phyloP scores from a whole-genome alignment of 2,329 filamentous ascomycete genomes.

The Fusarium sp. region DNA sequence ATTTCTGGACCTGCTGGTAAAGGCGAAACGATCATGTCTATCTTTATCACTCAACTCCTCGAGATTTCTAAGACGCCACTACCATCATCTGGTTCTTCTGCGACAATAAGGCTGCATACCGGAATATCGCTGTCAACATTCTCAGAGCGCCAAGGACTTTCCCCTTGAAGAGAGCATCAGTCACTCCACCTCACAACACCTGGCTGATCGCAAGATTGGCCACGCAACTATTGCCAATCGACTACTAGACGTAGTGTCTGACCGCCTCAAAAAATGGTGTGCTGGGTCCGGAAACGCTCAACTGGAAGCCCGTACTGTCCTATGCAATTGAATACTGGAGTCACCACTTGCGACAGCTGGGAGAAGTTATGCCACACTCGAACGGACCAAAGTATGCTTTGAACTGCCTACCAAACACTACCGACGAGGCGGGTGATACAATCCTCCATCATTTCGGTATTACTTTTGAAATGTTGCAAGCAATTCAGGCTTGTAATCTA shows the following conservation, averaged over 20 bases:
- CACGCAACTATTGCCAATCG: neutral
- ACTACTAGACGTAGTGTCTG: neutral
- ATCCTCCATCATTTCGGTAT: too few relatives aligned
- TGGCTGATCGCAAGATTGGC: neutral
- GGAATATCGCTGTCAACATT: constrained; percentile 6
- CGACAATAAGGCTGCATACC: neutral
- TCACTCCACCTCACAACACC: fast-evolving
- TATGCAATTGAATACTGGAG: neutral
- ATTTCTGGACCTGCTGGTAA: constrained; percentile 15
- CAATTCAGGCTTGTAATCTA: fast-evolving
- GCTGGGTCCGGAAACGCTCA: neutral
- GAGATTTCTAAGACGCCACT: neutral
- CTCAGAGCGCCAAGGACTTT: constrained; percentile 19
- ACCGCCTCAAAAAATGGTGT: neutral
- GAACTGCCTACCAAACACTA: neutral
- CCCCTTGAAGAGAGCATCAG: neutral
- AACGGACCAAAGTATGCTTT: neutral
- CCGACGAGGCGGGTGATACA: neutral
- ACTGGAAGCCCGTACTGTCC: neutral
- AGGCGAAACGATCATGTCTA: constrained; percentile 20
- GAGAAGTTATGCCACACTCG: too few relatives aligned
- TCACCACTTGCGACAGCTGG: neutral
- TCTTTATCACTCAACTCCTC: constrained; percentile 6
- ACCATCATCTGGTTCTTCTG: constrained; percentile 22
- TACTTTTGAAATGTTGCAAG: too few relatives aligned